Percentiles rank a stretch among this genome's conserved stretches.
These are phyloP conservation scores for Yamadazyma siamensis DNA, from an alignment of 1,139 yeast species.

Conservation along the genomic window DNA sequence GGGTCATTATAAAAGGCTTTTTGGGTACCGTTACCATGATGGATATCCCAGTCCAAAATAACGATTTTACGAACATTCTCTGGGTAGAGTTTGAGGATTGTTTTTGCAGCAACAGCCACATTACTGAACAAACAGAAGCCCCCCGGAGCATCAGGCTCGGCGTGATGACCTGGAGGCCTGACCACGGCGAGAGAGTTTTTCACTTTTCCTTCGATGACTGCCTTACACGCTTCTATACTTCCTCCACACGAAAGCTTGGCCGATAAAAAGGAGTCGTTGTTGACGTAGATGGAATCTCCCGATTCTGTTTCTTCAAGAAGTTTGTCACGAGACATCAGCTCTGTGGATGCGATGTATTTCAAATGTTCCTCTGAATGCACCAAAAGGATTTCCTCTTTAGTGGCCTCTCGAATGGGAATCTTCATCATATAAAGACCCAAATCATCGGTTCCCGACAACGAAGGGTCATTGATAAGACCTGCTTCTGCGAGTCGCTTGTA, in stretches of 20 bases:
- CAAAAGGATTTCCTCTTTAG: constrained; percentile 76
- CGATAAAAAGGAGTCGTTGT: constrained; percentile 82
- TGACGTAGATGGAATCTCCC: constrained; percentile 94
- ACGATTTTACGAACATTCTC: constrained; percentile 83
- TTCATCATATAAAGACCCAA: constrained; percentile 88
- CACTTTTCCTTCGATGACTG: constrained; percentile 89
- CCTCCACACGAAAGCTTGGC: constrained; percentile 97
- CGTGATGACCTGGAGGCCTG: constrained; percentile 99
- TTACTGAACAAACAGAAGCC: constrained; percentile 96
- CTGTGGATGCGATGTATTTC: constrained; percentile 71
- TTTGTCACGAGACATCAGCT: constrained; percentile 73
- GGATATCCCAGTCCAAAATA: constrained; percentile 95
- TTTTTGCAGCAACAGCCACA: constrained; percentile 95
- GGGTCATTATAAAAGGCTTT: constrained; percentile 87
- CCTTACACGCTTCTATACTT: constrained; percentile 91
- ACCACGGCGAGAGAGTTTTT: constrained; percentile 93
- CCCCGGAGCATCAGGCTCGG: constrained; percentile 95
- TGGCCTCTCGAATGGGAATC: constrained; percentile 87
- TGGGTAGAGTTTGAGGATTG: constrained; percentile 77
- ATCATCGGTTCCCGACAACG: constrained; percentile 74
- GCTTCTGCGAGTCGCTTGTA: constrained; percentile 93
- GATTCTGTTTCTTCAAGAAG: constrained; percentile 80
- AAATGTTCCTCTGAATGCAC: constrained; percentile 86
- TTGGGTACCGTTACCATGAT: constrained; percentile 98
- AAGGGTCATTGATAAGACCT: constrained; percentile 80